Base-by-base conservation (phyloP, 73 alveolate species). In the Symbiodinium pilosum region DNA sequence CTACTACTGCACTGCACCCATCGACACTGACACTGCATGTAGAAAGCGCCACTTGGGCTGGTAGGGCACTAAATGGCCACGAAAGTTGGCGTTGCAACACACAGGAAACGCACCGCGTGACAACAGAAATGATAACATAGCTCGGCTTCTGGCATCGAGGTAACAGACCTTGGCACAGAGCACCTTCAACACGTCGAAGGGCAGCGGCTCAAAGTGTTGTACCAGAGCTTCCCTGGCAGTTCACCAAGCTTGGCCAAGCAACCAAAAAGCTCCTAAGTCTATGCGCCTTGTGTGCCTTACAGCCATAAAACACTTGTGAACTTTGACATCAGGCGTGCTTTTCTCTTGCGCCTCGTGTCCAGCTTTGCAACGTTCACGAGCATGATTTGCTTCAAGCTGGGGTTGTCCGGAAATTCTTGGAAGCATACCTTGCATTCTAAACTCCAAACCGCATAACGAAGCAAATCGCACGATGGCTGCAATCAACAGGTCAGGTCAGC, bases 101-200 rank as follows among this genome's bases (percentile, higher is more conserved):
- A n/a, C n/a, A n/a, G n/a, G n/a, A n/a, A n/a, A n/a, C n/a, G n/a
- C n/a, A n/a, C n/a, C n/a, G 59, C 59, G 59, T 14, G 14, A 14
- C 59, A 47, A 47, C 59, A 47, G 21, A 14, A 47, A n/a, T n/a
- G 59, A 47, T 14, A 47, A 47, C 59, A 47, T 47, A n/a, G 59
- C 81, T 64, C 21, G 81, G 81, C 30, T 18, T 64, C 81, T 51
- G 24, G 34, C 98, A 20, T 92, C 98, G 64, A 92, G 59, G 43
- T 92, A 92, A 52, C 98, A 92, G 26, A 92, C 98, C 84, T 92
- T 92, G 44, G 92, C 92, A 47, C 98, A 75, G 28, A 92, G 98
- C 40, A 43, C 84, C 92, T 92, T 92, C 84, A 92, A 28, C 47
- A 92, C 98, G 44, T 92, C 98, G 92, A 92, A 75, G 32, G 98